A percentile compares a stretch with the other conserved stretches of the same genome.
Evolutionary conservation across 164 flowering plant genomes (phyloP).

Genomic region (Vitis vinifera): ASM3070453v1 NC_081808.1:4229001-4229500

Average conservation of each 20-base stretch:
- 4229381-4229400: constrained; percentile 45
- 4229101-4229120: constrained; percentile 72
- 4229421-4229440: constrained; percentile 49
- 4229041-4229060: constrained; percentile 61
- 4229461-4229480: constrained; percentile 57
- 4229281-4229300: too few species aligned
- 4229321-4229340: too few species aligned
- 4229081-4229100: constrained; percentile 77
- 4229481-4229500: constrained; percentile 46
- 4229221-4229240: constrained; percentile 65
- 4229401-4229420: constrained; percentile 68
- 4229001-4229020: constrained; percentile 58
- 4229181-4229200: constrained; percentile 42
- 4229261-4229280: too few species aligned
- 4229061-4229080: constrained; percentile 66
- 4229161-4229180: constrained; percentile 63
- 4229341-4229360: too few species aligned
- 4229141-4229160: constrained; percentile 65
- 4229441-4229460: constrained; percentile 56
- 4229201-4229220: constrained; percentile 71
- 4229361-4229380: constrained; percentile 45
- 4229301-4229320: too few species aligned
- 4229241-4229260: background rate
- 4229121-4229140: constrained; percentile 64
- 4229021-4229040: constrained; percentile 61